These are phyloP conservation scores for Tolypocladium guangdongense DNA, from an alignment of 2,329 filamentous ascomycete genomes.

Conservation along the genomic window DNA sequence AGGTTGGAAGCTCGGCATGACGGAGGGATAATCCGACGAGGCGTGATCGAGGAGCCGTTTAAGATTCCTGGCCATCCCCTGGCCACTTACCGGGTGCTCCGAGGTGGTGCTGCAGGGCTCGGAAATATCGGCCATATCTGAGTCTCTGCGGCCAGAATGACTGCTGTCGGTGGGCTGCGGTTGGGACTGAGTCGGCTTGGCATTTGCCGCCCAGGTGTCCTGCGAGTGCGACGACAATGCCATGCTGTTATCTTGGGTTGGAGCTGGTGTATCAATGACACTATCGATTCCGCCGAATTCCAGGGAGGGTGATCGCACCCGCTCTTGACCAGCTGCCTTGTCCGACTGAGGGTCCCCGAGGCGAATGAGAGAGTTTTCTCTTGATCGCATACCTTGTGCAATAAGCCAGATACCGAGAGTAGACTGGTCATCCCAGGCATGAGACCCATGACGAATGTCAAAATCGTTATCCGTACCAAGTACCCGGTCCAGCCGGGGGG, in stretches of 20 bases:
- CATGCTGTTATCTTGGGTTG: neutral
- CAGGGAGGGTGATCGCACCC: neutral
- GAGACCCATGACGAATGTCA: conserved; percentile 16
- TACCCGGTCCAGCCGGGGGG: conserved; percentile 6
- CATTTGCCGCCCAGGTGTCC: neutral
- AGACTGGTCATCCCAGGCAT: conserved; percentile 21
- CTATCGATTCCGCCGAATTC: conserved; percentile 7
- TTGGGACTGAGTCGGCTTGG: neutral
- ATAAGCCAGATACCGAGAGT: conserved; percentile 26
- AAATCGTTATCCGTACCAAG: conserved; percentile 15
- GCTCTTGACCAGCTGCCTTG: neutral
- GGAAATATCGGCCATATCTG: neutral
- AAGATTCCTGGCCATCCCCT: neutral
- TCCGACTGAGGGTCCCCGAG: conserved; percentile 6
- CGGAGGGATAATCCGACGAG: conserved; percentile 24
- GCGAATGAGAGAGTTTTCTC: conserved; percentile 12
- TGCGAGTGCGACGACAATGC: neutral
- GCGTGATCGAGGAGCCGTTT: conserved; percentile 4
- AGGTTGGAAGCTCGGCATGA: conserved; percentile 20
- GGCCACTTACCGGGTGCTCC: neutral
- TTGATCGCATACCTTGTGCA: conserved; percentile 19
- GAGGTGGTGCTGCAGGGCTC: neutral
- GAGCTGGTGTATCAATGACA: conserved; percentile 3
- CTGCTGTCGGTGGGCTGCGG: neutral
- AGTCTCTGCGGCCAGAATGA: neutral